Evolutionary conservation across 2,329 filamentous ascomycete species (phyloP).

Genomic region (Ophiostoma sp.): DNA sequence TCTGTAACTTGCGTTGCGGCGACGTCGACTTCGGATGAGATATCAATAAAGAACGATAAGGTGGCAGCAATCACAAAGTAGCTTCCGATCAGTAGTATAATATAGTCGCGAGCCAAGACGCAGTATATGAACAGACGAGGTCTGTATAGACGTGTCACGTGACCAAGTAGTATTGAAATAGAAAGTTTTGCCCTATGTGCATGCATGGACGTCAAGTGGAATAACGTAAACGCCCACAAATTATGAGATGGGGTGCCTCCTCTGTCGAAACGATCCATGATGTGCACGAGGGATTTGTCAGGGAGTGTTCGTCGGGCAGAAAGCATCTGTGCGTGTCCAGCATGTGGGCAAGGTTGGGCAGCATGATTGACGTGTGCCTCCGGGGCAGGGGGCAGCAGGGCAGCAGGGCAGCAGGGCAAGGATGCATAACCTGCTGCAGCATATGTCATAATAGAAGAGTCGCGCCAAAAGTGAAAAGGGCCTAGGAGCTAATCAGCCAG

Average conservation of each 20-base stretch:
- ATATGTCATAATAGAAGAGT: not conserved
- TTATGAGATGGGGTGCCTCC: not conserved
- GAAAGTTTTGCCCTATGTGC: not conserved
- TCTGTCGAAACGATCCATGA: not conserved
- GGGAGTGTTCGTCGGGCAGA: not conserved
- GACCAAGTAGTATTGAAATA: not conserved
- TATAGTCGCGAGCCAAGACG: too few species aligned
- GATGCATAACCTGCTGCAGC: constrained; percentile 2
- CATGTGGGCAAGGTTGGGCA: not conserved
- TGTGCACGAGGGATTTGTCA: not conserved
- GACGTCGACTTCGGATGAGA: too few species aligned
- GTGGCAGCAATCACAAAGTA: too few species aligned
- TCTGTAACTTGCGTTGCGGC: too few species aligned
- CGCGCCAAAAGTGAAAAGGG: too few species aligned
- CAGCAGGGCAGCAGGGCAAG: not conserved
- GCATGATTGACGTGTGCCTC: constrained; percentile 5
- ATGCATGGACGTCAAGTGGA: constrained; percentile 1
- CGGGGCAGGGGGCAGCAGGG: not conserved
- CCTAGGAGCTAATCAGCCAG: too few species aligned
- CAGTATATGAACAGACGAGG: too few species aligned
- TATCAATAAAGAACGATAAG: too few species aligned
- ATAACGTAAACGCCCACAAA: not conserved
- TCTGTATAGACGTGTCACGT: not conserved
- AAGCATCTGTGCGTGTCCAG: not conserved
- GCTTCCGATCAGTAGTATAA: too few species aligned